These are phyloP conservation scores for Pistacia integerrima DNA, from an alignment of 345 rosid species.

Conservation along the genomic window DNA sequence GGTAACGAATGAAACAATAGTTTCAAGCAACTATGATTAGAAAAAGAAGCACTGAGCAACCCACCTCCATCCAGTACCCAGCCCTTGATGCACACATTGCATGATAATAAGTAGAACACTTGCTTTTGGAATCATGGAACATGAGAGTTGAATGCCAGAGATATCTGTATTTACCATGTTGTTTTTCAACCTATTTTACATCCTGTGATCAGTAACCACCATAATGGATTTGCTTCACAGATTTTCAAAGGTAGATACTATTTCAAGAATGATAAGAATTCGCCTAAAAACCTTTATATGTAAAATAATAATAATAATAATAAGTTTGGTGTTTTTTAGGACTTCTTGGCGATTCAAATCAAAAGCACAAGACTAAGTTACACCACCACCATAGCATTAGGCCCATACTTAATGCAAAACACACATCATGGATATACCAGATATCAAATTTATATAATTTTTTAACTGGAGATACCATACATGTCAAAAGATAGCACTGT, in stretches of 20 bases:
- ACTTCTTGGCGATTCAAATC: too few relatives aligned
- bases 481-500: too few relatives aligned
- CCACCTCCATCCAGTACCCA: slow-evolving; percentile 95
- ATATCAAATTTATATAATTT: too few relatives aligned
- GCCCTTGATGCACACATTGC: slow-evolving; percentile 99
- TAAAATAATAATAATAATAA: too few relatives aligned
- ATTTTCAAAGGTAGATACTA: neutral
- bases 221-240: neutral
- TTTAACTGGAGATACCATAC: too few relatives aligned
- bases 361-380: too few relatives aligned
- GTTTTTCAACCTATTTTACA: neutral
- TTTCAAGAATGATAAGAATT: neutral
- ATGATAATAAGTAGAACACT: slow-evolving; percentile 92
- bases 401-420: too few relatives aligned
- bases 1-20: too few relatives aligned
- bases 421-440: too few relatives aligned
- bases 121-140: slow-evolving; percentile 21
- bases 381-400: too few relatives aligned
- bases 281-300: neutral
- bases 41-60: slow-evolving; percentile 24
- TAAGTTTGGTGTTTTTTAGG: too few relatives aligned
- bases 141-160: neutral
- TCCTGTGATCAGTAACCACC: neutral
- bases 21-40: neutral
- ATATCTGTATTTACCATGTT: neutral